Conservation (phyloP, 2,329 filamentous ascomycete species). For the Colletotrichum sp. region DNA sequence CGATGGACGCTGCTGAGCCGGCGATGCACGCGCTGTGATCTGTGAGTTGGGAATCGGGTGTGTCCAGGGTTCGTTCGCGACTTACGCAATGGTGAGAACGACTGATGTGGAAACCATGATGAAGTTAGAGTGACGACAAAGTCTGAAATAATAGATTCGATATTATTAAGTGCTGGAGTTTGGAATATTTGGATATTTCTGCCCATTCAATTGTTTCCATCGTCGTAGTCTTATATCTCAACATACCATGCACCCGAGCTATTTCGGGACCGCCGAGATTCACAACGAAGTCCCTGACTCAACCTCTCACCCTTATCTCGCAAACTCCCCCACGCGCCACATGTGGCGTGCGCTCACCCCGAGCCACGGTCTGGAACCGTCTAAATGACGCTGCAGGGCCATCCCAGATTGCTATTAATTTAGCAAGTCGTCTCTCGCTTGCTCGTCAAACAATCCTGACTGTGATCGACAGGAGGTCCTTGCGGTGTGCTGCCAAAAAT, state of each 20-base stretch:
- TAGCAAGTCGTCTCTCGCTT: neutral
- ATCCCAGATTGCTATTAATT: neutral
- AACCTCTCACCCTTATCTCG: neutral
- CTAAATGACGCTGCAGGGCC: neutral
- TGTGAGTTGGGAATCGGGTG: neutral
- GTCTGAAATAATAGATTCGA: neutral
- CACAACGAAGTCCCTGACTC: neutral
- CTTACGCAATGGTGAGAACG: accelerated
- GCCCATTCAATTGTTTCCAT: neutral
- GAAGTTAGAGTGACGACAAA: neutral
- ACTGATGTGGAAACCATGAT: neutral
- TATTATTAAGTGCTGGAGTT: neutral
- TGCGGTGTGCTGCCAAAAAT: neutral
- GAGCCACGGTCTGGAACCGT: neutral
- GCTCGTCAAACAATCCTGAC: neutral
- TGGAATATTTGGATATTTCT: neutral
- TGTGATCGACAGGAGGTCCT: neutral
- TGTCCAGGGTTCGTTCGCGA: neutral
- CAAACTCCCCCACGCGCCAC: neutral
- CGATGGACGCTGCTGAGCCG: neutral
- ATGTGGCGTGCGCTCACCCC: neutral
- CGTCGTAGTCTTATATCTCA: neutral
- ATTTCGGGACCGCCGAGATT: neutral
- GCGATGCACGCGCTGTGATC: neutral
- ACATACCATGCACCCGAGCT: neutral